Evolutionary conservation across 2,329 filamentous ascomycete species (phyloP).

Genomic region (Nakataea oryzae): DNA sequence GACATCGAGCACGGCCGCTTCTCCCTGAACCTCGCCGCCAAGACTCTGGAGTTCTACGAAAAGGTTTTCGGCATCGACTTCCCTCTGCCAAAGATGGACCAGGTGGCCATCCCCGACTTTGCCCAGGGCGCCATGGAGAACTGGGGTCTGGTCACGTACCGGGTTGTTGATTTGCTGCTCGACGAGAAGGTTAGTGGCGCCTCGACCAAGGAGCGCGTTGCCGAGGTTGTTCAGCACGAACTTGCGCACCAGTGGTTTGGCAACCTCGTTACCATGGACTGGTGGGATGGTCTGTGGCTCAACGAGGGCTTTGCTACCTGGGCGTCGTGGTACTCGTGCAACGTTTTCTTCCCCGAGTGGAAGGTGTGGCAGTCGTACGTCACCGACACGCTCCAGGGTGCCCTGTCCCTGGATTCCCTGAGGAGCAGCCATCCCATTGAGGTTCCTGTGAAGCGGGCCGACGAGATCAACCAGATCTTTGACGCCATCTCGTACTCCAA

Average conservation of each 20-base stretch:
- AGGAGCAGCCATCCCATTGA: conserved; percentile 95
- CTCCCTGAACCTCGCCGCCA: conserved; percentile 79
- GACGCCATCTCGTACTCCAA: conserved; percentile 97
- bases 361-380: conserved; percentile 97
- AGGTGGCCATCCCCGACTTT: conserved; percentile 93
- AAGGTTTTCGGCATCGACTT: conserved; percentile 84
- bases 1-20: conserved; percentile 87
- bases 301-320: conserved; percentile 88
- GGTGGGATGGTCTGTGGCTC: conserved; percentile 86
- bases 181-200: conserved; percentile 89
- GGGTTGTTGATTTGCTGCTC: conserved; percentile 80
- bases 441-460: conserved; percentile 87
- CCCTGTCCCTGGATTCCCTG: conserved; percentile 77
- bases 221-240: conserved; percentile 94
- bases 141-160: conserved; percentile 93
- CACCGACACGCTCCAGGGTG: conserved; percentile 81
- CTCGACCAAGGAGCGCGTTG: conserved; percentile 81
- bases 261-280: conserved; percentile 87
- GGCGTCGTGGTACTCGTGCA: conserved; percentile 79
- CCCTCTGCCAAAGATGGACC: conserved; percentile 88
- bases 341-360: conserved; percentile 95
- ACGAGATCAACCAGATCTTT: conserved; percentile 97
- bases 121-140: conserved; percentile 97
- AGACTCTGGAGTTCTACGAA: conserved; percentile 88
- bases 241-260: conserved; percentile 91